A percentile compares a stretch with the other conserved stretches of the same genome.
These are phyloP conservation scores for Coniella vitis DNA, from an alignment of 2,329 filamentous ascomycete genomes.

Conservation along the genomic window DNA sequence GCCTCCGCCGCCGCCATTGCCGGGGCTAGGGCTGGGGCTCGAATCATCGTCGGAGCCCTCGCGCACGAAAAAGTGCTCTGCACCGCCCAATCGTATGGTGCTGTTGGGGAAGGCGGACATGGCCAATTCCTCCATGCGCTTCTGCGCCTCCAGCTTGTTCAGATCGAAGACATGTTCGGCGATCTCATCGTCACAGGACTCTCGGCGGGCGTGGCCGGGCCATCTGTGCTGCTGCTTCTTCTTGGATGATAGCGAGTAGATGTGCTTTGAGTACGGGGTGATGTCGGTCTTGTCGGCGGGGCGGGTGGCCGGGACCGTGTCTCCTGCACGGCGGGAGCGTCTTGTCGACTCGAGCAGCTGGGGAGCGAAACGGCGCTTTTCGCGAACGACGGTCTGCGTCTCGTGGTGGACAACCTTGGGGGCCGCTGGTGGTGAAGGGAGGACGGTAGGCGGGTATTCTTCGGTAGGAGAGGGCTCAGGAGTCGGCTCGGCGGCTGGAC, in stretches of 20 bases:
- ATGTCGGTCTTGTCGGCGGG: conserved; percentile 68
- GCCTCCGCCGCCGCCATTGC: too few species aligned
- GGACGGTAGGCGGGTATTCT: conserved; percentile 20
- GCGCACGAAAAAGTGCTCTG: conserved; percentile 64
- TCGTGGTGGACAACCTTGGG: conserved; percentile 11
- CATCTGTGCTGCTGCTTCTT: conserved; percentile 33
- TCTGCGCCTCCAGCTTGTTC: conserved; percentile 72
- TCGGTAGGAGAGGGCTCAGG: conserved; percentile 49
- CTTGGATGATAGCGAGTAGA: conserved; percentile 44
- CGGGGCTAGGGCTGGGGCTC: conserved; percentile 17
- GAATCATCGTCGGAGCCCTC: conserved; percentile 54
- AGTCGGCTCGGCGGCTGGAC: conserved; percentile 40
- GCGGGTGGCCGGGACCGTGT: conserved; percentile 54
- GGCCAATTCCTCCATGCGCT: conserved; percentile 70
- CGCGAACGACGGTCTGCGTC: conserved; percentile 19
- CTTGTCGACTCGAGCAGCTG: conserved; percentile 76
- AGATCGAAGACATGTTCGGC: conserved; percentile 72
- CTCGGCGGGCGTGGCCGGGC: conserved; percentile 45
- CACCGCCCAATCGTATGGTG: conserved; percentile 59
- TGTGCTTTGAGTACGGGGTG: conserved; percentile 56
- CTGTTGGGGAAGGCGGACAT: conserved; percentile 72
- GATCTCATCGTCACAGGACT: conserved; percentile 69
- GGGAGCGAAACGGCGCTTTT: conserved; percentile 58
- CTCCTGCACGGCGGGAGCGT: conserved; percentile 60
- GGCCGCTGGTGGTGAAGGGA: conserved; percentile 29